Evolutionary conservation across 1,284 basidiomycete species (phyloP).

Genomic region (Rhodotorula sp.): DNA sequence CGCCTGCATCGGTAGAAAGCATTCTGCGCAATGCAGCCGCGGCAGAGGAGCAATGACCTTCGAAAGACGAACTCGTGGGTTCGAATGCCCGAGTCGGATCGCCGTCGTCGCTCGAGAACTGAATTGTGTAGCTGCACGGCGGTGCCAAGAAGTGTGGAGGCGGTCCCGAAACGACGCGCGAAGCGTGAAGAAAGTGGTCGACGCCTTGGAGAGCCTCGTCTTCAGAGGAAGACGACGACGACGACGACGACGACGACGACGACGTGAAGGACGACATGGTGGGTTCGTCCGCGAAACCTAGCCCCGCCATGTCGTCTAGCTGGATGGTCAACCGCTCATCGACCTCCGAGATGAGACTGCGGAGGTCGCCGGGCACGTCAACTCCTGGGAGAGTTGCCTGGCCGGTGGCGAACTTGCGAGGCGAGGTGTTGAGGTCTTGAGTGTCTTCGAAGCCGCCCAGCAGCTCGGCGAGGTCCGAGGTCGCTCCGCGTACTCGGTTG

Average conservation of each 20-base stretch:
- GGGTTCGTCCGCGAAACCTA: slow-evolving; percentile 19
- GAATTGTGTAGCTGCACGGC: slow-evolving; percentile 1
- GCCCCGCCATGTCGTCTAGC: background rate
- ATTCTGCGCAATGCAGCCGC: slow-evolving; percentile 20
- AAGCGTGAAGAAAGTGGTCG: background rate
- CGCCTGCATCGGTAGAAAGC: background rate
- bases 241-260: slow-evolving; percentile 2
- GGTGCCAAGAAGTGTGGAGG: background rate
- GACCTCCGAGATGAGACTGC: slow-evolving; percentile 36
- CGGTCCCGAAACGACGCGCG: background rate
- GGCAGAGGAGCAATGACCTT: slow-evolving; percentile 28
- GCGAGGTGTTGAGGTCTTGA: slow-evolving; percentile 8
- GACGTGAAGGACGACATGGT: background rate
- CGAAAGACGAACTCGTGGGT: slow-evolving; percentile 21
- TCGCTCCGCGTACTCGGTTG: slow-evolving; percentile 25
- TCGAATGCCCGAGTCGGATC: slow-evolving; percentile 12
- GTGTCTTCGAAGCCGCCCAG: slow-evolving; percentile 33
- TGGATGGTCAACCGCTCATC: slow-evolving; percentile 16
- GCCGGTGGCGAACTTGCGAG: background rate
- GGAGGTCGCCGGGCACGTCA: slow-evolving; percentile 34
- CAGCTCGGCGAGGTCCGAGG: slow-evolving; percentile 38
- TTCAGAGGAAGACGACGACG: background rate
- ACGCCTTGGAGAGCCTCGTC: background rate
- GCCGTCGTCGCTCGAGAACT: background rate
- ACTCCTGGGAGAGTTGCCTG: slow-evolving; percentile 9